Base-by-base conservation (phyloP, 176 grass and related monocot species). In the Bonia amplexicaulis region DNA sequence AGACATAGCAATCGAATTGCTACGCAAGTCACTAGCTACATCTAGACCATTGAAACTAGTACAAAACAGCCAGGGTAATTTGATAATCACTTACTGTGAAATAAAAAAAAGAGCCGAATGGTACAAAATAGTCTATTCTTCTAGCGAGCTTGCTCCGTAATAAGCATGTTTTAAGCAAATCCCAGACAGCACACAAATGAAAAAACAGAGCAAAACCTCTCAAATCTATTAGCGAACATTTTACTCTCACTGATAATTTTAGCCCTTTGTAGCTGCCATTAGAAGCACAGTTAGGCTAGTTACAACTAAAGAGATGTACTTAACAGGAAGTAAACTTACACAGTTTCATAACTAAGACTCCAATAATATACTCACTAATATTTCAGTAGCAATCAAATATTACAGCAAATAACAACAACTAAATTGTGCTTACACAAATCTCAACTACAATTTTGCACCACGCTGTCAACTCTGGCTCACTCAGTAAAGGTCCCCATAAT, bases 371-470 rank as follows among this genome's bases (percentile, higher is more conserved):
- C 31, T 25, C 12, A 35, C 12, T 23, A 75, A 51, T 66, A 80
- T 16, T 89, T 51, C 16, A 31, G 23, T 7, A 69, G 58, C 27
- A 89, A 74, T 60, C 16, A 73, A 83, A 29, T 62, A 33, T 74
- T 53, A 52, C 48, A 69, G 9, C 8, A 46, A 35, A 73, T 42
- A 41, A 55, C 46, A 59, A 71, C 29, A 65, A 45, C 17, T 61
- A 62, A 52, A 68, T 25, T 76, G 37, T 19, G 19, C 9, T 66
- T 52, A 3, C 16, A 42, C 31, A 63, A 26, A n/a, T 39, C 1
- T 2, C 49, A 59, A 40, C 14, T 31, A 69, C 22, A 61, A 51
- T 84, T 80, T 33, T 49, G 51, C 78, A 41, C 27, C 68, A 61
- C 7, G 3, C 64, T 61, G 45, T 71, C 25, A 8, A 40, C 33